Base-by-base conservation (phyloP, 352 stramenopile genomes). In the Paralagenidium karlingii region DNA sequence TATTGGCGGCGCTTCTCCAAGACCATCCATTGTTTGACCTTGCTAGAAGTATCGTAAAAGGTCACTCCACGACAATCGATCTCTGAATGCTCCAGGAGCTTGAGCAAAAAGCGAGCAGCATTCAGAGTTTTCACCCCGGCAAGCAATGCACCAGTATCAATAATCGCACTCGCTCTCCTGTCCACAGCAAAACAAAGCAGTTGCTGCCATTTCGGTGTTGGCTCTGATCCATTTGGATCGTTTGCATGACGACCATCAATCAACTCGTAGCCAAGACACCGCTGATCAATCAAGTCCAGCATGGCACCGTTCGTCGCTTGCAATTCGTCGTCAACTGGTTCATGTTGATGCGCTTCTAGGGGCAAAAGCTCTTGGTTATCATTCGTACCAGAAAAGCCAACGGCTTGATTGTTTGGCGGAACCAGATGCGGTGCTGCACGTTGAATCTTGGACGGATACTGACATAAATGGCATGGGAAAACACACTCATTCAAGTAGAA, bases 321-420 rank as follows among this genome's bases (percentile, higher is more conserved):
- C 8, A 96, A 24, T 0, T 54, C 40, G 18, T 55, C 40, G 4
- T 80, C 69, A 5, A 60, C 31, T 3, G 78, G 70, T 34, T 86
- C 71, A 10, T 40, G 53, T 41, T 94, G 80, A 0, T 36, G 40
- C 18, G 93, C 68, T n/a, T 80, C 66, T 0, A 78, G 20, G 2
- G 81, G 83, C 4, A 94, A 53, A 37, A 94, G 34, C 0, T 55
- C 55, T 10, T 93, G 76, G 24, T 84, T 94, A 44, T 95, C 82
- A 43, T 95, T 95, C 10, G 82, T 96, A 0, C 82, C 85, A 0
- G 79, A 94, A 40, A 96, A 94, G 2, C 83, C 83, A 15, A 92
- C 60, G n/a, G n/a, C n/a, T n/a, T n/a, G n/a, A n/a, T n/a, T n/a
- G n/a, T n/a, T n/a, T n/a, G n/a, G n/a, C 12, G 70, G n/a, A n/a